A percentile compares a stretch with the other conserved stretches of the same genome.
Conservation (phyloP, 768 basidiomycete species). For the Suillus ampliporus region DNA sequence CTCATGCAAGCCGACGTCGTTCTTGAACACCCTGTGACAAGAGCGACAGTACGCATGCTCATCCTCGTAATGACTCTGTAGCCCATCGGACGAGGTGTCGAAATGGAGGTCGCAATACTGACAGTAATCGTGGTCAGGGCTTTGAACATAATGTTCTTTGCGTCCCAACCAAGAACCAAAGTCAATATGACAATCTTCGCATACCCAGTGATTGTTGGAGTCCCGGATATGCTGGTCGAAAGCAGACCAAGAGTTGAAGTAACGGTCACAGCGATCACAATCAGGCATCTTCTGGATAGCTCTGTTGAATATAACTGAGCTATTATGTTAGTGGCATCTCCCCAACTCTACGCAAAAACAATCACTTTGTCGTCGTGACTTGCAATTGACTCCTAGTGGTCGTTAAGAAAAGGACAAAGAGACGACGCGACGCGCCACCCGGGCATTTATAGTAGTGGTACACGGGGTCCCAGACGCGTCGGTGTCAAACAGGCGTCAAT, state of each 20-base stretch:
- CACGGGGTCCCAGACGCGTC: conserved; percentile 39
- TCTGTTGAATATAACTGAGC: background rate
- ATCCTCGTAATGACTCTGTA: conserved; percentile 47
- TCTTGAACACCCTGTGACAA: conserved; percentile 51
- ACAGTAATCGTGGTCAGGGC: conserved; percentile 56
- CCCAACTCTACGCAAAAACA: background rate
- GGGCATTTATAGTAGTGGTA: conserved; percentile 1
- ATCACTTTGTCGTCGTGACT: background rate
- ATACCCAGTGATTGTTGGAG: conserved; percentile 49
- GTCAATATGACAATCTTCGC: conserved; percentile 51
- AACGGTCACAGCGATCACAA: conserved; percentile 47
- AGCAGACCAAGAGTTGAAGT: conserved; percentile 36
- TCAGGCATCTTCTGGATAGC: conserved; percentile 34
- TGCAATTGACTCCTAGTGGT: background rate
- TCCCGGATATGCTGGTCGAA: conserved; percentile 42
- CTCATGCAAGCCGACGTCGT: conserved; percentile 45
- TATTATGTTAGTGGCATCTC: conserved; percentile 3
- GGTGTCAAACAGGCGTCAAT: conserved; percentile 19
- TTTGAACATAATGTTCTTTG: conserved; percentile 58
- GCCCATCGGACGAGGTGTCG: conserved; percentile 27
- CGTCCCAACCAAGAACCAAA: conserved; percentile 46
- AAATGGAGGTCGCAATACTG: conserved; percentile 55
- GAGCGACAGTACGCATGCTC: conserved; percentile 48
- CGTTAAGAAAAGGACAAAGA: background rate
- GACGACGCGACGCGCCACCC: background rate